Percentiles rank a stretch among this genome's conserved stretches.
Evolutionary conservation across 768 basidiomycete genomes (phyloP).

Genomic region (Naganishia friedmannii): DNA sequence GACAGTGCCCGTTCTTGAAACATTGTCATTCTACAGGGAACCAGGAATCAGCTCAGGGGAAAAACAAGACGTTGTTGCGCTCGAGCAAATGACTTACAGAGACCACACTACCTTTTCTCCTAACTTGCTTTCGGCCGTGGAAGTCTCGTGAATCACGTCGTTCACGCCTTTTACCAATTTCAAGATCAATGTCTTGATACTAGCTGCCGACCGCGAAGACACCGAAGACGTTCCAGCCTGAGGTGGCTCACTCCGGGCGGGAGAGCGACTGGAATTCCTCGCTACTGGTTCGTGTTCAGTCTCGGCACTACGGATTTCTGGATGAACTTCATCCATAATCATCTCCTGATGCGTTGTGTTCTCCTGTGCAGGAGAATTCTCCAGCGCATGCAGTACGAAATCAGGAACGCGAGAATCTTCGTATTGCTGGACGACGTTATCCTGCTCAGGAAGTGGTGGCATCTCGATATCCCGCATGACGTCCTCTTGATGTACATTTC

Average conservation of each 20-base stretch:
- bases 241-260: not conserved
- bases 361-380: not conserved
- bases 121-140: conserved; percentile 15
- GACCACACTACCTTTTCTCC: conserved; percentile 20
- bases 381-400: not conserved
- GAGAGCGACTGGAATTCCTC: not conserved
- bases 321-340: not conserved
- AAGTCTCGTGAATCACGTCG: conserved; percentile 5
- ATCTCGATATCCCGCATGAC: conserved; percentile 15
- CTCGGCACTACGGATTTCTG: not conserved
- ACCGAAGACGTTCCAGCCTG: not conserved
- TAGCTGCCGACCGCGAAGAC: conserved; percentile 1
- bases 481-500: conserved; percentile 2
- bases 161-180: conserved; percentile 19
- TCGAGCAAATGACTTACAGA: not conserved
- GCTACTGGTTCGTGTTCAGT: not conserved
- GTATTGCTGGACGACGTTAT: not conserved
- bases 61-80: not conserved
- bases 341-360: not conserved
- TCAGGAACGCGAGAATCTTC: conserved; percentile 5
- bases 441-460: not conserved
- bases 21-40: conserved; percentile 18
- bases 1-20: conserved; percentile 24
- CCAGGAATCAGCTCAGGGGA: not conserved
- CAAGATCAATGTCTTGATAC: conserved; percentile 7